phyloP scores from a whole-genome alignment of 2,329 filamentous ascomycete genomes.

The Aspergillus transmontanensis region DNA sequence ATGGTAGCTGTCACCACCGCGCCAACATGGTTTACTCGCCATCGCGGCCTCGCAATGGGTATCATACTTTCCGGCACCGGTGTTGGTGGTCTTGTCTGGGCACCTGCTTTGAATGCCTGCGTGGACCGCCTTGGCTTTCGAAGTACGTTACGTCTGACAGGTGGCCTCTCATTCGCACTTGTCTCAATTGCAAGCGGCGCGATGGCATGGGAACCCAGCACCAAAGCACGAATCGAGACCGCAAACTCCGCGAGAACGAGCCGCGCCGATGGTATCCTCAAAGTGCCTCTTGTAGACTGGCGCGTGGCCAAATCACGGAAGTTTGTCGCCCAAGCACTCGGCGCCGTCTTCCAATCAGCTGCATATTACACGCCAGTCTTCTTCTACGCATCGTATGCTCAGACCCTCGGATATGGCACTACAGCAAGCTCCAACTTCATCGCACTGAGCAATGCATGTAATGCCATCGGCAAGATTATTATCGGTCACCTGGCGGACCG shows the following conservation, averaged over 20 bases:
- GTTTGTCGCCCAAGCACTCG: slow-evolving; percentile 42
- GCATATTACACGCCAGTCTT: slow-evolving; percentile 45
- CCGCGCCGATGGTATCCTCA: slow-evolving; percentile 22
- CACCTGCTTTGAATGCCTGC: slow-evolving; percentile 36
- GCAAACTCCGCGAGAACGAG: slow-evolving; percentile 20
- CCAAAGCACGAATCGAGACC: slow-evolving; percentile 22
- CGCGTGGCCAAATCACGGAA: slow-evolving; percentile 27
- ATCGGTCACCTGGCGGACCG: slow-evolving; percentile 45
- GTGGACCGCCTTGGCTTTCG: slow-evolving; percentile 40
- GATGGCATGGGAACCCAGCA: slow-evolving; percentile 35
- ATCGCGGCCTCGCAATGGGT: slow-evolving; percentile 44
- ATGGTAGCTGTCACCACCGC: slow-evolving; percentile 43
- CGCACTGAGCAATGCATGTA: slow-evolving; percentile 45
- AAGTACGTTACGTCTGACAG: slow-evolving; percentile 39
- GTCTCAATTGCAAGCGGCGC: slow-evolving; percentile 29
- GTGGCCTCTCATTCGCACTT: slow-evolving; percentile 32
- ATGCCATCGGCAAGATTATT: slow-evolving; percentile 41
- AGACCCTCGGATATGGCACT: slow-evolving; percentile 41
- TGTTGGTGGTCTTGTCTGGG: slow-evolving; percentile 44
- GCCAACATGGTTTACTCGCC: slow-evolving; percentile 42
- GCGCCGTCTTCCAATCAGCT: slow-evolving; percentile 42
- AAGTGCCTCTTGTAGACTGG: slow-evolving; percentile 37
- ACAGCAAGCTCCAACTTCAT: slow-evolving; percentile 44
- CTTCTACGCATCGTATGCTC: slow-evolving; percentile 45
- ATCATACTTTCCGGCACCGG: slow-evolving; percentile 44